Percentiles rank a stretch among this genome's conserved stretches.
Evolutionary conservation across 192 early-diverging fungal species (phyloP).

Genomic region (Entrophospora sp.): DNA sequence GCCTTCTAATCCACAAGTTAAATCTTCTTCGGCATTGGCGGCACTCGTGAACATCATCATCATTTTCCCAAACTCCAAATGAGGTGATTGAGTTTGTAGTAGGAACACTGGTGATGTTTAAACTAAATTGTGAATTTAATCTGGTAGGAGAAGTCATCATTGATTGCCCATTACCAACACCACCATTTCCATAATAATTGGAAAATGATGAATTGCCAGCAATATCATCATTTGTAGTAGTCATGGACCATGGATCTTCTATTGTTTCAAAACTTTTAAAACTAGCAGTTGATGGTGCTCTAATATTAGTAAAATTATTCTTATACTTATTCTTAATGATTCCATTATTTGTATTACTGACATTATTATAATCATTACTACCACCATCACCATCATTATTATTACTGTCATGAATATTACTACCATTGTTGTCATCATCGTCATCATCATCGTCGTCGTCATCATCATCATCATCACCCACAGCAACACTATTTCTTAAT

Average conservation of each 20-base stretch:
- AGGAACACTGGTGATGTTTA: not conserved
- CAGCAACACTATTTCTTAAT: not conserved
- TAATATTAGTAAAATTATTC: not conserved
- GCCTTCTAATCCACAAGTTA: conserved; percentile 67
- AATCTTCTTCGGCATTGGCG: conserved; percentile 61
- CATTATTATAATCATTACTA: no score
- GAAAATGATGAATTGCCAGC: not conserved
- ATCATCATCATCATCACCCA: no score
- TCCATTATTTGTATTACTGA: no score
- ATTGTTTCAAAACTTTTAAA: conserved; percentile 10
- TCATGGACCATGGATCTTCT: not conserved
- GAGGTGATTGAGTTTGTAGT: not conserved
- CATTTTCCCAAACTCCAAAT: conserved; percentile 63
- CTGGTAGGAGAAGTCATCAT: not conserved
- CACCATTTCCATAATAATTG: no score
- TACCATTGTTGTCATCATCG: no score
- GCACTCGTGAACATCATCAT: conserved; percentile 60
- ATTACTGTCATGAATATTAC: no score
- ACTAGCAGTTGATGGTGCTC: conserved; percentile 13
- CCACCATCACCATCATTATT: no score
- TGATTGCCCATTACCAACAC: not conserved
- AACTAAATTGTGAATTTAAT: not conserved
- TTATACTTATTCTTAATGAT: no score
- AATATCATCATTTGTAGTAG: conserved; percentile 1
- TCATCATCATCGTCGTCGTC: no score